Base-by-base conservation (phyloP, 2,329 filamentous ascomycete species). In the Fonsecaea monophora region DNA sequence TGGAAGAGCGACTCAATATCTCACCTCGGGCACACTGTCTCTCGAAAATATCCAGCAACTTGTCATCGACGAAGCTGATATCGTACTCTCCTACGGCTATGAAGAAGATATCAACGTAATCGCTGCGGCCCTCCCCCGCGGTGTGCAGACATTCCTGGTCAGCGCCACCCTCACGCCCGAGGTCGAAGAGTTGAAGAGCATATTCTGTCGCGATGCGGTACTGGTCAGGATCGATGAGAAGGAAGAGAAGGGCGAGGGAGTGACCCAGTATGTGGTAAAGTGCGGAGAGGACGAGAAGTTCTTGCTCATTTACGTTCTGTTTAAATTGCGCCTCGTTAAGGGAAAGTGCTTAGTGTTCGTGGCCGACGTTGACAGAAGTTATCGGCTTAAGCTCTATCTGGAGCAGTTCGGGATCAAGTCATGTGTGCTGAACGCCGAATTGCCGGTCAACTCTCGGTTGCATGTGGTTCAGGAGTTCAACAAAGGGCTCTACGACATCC, bases 211-310 rank as follows among this genome's bases (percentile, higher is more conserved):
- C 53, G 89, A 91, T 73, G 94, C 94, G 0, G 89, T 87, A 1
- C 79, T 95, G 53, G 80, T 99, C 71, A 90, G 96, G 75, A 81
- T 99, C 18, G 91, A 95, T 70, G 92, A 96, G 71, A 86, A 89
- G 59, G 92, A 96, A 71, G 89, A 89, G 25, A 89, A 92, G 71
- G 88, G 89, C 21, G 87, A 90, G 68, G 90, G 88, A 4, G 85
- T 98, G 34, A 92, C 89, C 62, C 95, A 98, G 80, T 97, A 93
- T 75, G 88, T 94, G 35, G 91, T 97, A 71, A 90, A 87, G 76
- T 96, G 93, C 72, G 92, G 87, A n/a, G 95, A 99, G 79, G 94
- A 98, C 72, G 95, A 98, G 74, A 99, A 99, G 77, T 99, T 98
- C 75, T 81, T 99, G 42, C 81, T 99, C 53, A 88, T 90, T 18